Evolutionary conservation across 352 stramenopile species (phyloP), one percentile per base, ranked within the genome.

Genomic region (Globisporangium polare): DNA sequence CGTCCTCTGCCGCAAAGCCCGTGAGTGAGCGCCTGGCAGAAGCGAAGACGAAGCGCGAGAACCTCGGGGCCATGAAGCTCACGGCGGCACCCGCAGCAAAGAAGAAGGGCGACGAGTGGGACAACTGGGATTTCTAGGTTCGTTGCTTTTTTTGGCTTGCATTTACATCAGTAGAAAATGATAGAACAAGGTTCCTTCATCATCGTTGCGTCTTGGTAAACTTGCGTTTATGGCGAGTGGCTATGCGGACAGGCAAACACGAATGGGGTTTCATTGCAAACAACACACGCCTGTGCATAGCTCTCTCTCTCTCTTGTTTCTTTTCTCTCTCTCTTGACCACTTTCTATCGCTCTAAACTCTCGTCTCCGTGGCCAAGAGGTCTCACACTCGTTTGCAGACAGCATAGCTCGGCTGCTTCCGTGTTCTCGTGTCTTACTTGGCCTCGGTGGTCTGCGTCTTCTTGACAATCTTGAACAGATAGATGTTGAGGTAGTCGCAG

Each of bases 401-500:
- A 35, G 20, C 52, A 33, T 24, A 18, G 39, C 24, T 53, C 26
- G 9, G 22, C 3, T 54, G 7, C 9, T 56, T 56, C 7, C 31
- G 9, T 31, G n/a, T 49, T 47, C 24, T 20, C n/a, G 5, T 26
- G 4, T 17, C 53, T 41, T 53, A 63, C 57, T 63, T 54, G 57
- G 45, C 22, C 29, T 63, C 47, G 57, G n/a, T 41, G 24, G 57
- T 63, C 31, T 68, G 47, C 24, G 68, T 55, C 45, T 75, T 73
- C 63, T 83, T 78, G 47, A 63, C 61, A 59, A 92, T 80, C 74
- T 90, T 92, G 69, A 95, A 92, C 58, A 92, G 68, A 64, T 78
- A 89, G 66, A 94, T 95, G 65, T 90, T 80, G 61, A 95, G 75
- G 70, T 91, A 90, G 64, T 89, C 74, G 64, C 86, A 93, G 43